Conservation (phyloP, 805 yeast genomes). For the Lipomyces spencermartinsiae region DNA sequence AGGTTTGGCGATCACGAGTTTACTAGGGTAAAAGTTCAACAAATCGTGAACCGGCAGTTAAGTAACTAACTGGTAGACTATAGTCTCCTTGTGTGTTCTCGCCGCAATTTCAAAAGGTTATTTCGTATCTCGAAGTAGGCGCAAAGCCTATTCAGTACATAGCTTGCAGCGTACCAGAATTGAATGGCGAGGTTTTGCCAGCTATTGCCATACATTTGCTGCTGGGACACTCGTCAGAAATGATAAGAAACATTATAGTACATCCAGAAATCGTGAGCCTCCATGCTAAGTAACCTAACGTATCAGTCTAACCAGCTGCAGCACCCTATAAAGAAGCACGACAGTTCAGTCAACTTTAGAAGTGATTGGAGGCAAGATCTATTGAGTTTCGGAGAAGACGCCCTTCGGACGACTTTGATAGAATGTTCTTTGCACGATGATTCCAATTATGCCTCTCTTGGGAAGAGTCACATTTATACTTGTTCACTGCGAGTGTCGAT, state of each 20-base stretch:
- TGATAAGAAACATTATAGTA: not conserved
- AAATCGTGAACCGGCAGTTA: not conserved
- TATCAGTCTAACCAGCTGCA: not conserved
- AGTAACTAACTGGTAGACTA: not conserved
- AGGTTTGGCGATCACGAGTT: slow-evolving; percentile 1
- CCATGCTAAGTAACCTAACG: not conserved
- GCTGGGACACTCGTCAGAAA: not conserved
- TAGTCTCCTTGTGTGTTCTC: not conserved
- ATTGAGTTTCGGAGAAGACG: slow-evolving; percentile 1
- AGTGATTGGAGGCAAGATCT: slow-evolving; percentile 6
- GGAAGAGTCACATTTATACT: not conserved
- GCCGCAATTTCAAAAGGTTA: slow-evolving; percentile 8
- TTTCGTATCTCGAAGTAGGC: slow-evolving; percentile 10
- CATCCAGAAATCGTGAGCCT: slow-evolving; percentile 10
- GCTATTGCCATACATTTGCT: slow-evolving; percentile 6
- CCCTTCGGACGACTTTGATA: not conserved
- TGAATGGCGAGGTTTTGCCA: slow-evolving; percentile 8
- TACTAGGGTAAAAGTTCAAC: not conserved
- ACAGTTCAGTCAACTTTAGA: not conserved
- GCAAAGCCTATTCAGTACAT: not conserved
- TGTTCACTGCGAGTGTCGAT: not conserved
- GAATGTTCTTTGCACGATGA: not conserved
- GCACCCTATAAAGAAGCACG: not conserved
- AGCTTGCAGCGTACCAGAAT: slow-evolving; percentile 11
- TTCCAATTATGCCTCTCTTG: not conserved